phyloP scores from a whole-genome alignment of 495 filamentous ascomycete species.

The Aspergillus mulundensis region DNA sequence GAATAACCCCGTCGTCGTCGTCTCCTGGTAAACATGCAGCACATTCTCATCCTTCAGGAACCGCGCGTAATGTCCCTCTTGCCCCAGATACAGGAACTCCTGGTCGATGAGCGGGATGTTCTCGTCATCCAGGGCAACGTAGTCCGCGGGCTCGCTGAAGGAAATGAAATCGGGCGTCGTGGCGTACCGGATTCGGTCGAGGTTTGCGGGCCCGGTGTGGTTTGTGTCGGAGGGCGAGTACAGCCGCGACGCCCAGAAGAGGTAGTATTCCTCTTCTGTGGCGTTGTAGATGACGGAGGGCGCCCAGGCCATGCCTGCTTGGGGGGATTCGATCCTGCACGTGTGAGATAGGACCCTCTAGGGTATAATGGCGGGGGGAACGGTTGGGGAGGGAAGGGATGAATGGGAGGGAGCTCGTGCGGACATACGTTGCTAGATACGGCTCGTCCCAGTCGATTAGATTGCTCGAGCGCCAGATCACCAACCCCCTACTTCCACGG shows the following conservation, averaged over 20 bases:
- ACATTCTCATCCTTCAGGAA: slow-evolving; percentile 13
- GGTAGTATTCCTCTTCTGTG: slow-evolving; percentile 7
- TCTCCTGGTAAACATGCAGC: slow-evolving; percentile 9
- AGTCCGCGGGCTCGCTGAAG: slow-evolving; percentile 6
- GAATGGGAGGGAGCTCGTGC: no score
- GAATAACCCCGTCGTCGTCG: slow-evolving; percentile 7
- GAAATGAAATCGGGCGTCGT: slow-evolving; percentile 11
- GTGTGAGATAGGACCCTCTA: no score
- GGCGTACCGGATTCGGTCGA: slow-evolving; percentile 12
- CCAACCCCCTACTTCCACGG: slow-evolving; percentile 2
- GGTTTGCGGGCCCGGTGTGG: slow-evolving; percentile 1
- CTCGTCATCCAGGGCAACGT: slow-evolving; percentile 7
- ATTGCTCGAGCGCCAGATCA: slow-evolving; percentile 3
- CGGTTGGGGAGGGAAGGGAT: no score
- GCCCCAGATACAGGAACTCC: slow-evolving; percentile 8
- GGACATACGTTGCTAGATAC: slow-evolving; percentile 4
- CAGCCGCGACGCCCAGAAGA: slow-evolving; percentile 9
- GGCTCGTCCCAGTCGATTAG: slow-evolving; percentile 11
- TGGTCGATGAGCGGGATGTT: slow-evolving; percentile 13
- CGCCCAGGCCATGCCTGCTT: slow-evolving; percentile 12
- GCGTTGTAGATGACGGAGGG: slow-evolving; percentile 10
- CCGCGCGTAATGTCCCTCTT: background rate
- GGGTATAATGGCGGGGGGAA: no score
- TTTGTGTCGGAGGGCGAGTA: background rate
- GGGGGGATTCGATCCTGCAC: slow-evolving; percentile 8